These are phyloP conservation scores for Cystobasidium slooffiae DNA, from an alignment of 1,284 basidiomycete genomes.

Conservation along the genomic window DNA sequence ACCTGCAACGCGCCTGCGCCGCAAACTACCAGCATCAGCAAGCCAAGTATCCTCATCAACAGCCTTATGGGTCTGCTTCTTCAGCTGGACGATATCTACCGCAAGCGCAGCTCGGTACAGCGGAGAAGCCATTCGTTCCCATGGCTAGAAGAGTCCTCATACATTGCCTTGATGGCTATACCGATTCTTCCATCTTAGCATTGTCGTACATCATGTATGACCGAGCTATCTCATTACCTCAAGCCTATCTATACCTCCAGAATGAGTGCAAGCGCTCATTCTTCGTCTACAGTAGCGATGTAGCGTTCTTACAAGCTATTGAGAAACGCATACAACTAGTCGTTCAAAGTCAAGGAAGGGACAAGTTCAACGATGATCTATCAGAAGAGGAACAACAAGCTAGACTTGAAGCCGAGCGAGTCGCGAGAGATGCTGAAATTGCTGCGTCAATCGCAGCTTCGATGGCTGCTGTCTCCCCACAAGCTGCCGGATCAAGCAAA, in stretches of 20 bases:
- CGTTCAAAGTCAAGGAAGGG: conserved; percentile 21
- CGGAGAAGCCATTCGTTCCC: conserved; percentile 24
- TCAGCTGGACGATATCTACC: not conserved
- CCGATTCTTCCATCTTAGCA: conserved; percentile 87
- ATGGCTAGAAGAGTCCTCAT: conserved; percentile 51
- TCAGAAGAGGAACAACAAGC: conserved; percentile 14
- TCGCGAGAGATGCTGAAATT: conserved; percentile 2
- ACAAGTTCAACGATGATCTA: conserved; percentile 43
- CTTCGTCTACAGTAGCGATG: conserved; percentile 86
- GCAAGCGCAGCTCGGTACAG: not conserved
- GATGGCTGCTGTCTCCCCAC: not conserved
- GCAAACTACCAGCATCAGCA: conserved; percentile 8
- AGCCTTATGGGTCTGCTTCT: not conserved
- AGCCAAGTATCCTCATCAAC: conserved; percentile 8
- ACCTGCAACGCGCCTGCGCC: conserved; percentile 46
- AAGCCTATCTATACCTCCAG: conserved; percentile 81
- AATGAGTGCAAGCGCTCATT: conserved; percentile 68
- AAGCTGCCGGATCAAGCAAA: not conserved
- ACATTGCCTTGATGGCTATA: conserved; percentile 61
- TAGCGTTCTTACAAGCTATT: conserved; percentile 73
- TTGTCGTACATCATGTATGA: conserved; percentile 86
- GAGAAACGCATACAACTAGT: conserved; percentile 64
- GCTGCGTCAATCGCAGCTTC: conserved; percentile 2
- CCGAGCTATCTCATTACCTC: conserved; percentile 70
- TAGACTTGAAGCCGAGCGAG: conserved; percentile 22